A percentile compares a stretch with the other conserved stretches of the same genome.
Conservation (phyloP, 2,329 filamentous ascomycete genomes). For the Arthrobotrys conoides region DNA sequence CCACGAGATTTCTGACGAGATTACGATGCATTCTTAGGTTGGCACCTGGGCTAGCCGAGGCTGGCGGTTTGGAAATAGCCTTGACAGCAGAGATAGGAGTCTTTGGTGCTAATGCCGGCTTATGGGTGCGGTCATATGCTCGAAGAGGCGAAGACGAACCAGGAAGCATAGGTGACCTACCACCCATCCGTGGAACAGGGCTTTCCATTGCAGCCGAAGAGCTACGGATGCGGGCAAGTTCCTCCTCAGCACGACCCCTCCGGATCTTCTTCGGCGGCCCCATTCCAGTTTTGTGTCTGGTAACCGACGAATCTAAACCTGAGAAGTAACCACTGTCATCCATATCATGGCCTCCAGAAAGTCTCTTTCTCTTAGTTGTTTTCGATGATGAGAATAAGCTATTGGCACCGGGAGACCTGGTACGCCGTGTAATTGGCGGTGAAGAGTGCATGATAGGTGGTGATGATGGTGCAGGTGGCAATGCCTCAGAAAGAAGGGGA, state of each 20-base stretch:
- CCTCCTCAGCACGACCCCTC: constrained; percentile 91
- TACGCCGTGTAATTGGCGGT: constrained; percentile 80
- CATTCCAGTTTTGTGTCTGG: constrained; percentile 84
- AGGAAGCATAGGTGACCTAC: constrained; percentile 63
- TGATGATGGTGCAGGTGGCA: constrained; percentile 70
- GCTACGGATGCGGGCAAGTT: constrained; percentile 86
- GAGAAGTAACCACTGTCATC: constrained; percentile 98
- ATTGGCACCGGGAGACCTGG: constrained; percentile 79
- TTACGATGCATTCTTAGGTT: constrained; percentile 90
- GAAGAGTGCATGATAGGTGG: constrained; percentile 87
- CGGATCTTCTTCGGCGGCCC: constrained; percentile 84
- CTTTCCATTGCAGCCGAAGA: constrained; percentile 90
- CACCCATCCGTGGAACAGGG: constrained; percentile 71
- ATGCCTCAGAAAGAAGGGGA: constrained; percentile 70
- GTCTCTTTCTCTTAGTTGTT: constrained; percentile 77
- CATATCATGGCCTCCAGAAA: constrained; percentile 72
- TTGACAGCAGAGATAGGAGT: constrained; percentile 75
- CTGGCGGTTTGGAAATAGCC: constrained; percentile 74
- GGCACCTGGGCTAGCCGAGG: constrained; percentile 92
- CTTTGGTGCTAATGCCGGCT: constrained; percentile 78
- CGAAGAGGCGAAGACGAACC: constrained; percentile 79
- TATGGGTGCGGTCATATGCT: constrained; percentile 70
- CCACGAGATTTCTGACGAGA: constrained; percentile 83
- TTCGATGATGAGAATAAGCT: constrained; percentile 65
- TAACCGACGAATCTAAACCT: constrained; percentile 89